Percentiles rank a stretch among this genome's conserved stretches.
These are phyloP conservation scores for Ascomycota sp. DNA, from an alignment of 2,329 filamentous ascomycete genomes.

Conservation along the genomic window DNA sequence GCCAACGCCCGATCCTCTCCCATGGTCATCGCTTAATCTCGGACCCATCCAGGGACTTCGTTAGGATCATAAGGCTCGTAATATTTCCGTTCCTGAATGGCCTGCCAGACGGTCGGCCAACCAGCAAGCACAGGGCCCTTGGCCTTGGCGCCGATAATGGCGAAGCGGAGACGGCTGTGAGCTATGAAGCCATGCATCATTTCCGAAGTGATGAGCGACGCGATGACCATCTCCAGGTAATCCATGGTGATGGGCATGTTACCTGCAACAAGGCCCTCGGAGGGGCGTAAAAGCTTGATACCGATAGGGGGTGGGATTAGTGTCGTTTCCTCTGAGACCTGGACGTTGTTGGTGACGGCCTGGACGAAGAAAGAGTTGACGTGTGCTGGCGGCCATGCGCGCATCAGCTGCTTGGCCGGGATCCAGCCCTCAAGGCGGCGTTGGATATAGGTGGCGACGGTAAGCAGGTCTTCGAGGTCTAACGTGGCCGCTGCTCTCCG, in stretches of 20 bases:
- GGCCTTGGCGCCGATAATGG: conserved; percentile 57
- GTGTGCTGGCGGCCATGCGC: conserved; percentile 18
- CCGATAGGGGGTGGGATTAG: conserved; percentile 27
- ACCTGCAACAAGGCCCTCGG: conserved; percentile 42
- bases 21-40: too few species aligned
- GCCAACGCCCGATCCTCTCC: too few species aligned
- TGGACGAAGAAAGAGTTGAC: conserved; percentile 31
- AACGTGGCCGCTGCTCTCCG: conserved; percentile 52
- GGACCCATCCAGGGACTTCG: conserved; percentile 61
- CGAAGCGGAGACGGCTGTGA: conserved; percentile 56
- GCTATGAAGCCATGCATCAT: conserved; percentile 70
- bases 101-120: conserved; percentile 56
- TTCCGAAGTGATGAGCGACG: conserved; percentile 59
- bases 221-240: conserved; percentile 60
- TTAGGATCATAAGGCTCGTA: conserved; percentile 39
- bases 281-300: conserved; percentile 26
- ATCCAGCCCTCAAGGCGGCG: conserved; percentile 38
- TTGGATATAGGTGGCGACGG: conserved; percentile 45
- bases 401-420: conserved; percentile 14
- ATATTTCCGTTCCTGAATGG: conserved; percentile 39
- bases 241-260: conserved; percentile 36
- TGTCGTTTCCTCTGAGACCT: conserved; percentile 17
- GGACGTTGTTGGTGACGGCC: conserved; percentile 25
- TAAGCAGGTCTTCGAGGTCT: conserved; percentile 47
- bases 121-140: conserved; percentile 45